Evolutionary conservation across 305 asterid genomes (phyloP).

Genomic region (Solanum hybrid): DNA sequence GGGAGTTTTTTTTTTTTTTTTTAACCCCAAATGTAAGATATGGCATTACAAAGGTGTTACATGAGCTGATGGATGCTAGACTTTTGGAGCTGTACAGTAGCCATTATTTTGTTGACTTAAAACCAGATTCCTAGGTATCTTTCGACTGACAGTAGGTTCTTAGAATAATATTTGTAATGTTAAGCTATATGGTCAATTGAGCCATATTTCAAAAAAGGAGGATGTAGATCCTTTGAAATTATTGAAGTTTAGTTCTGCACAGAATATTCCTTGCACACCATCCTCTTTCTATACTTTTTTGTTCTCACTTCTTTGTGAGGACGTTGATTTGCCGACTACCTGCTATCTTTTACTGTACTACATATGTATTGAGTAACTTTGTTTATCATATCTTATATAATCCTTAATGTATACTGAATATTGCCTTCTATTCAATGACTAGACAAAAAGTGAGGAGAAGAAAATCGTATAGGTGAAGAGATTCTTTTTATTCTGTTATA

Average conservation of each 20-base stretch:
- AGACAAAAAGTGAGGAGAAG: neutral
- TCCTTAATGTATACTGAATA: neutral
- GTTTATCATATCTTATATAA: neutral
- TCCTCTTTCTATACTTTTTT: neutral
- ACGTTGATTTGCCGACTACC: no score
- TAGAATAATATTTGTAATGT: neutral
- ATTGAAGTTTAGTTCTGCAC: neutral
- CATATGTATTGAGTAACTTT: no score
- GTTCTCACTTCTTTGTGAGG: no score
- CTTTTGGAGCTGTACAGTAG: neutral
- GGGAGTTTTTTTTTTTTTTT: neutral
- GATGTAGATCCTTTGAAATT: neutral
- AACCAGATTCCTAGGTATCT: neutral
- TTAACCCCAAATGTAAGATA: neutral
- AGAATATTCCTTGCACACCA: neutral
- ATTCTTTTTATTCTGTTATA: neutral
- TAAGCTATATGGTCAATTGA: neutral
- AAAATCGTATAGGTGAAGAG: neutral
- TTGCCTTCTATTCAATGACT: neutral
- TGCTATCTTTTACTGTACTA: neutral
- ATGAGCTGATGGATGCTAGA: neutral
- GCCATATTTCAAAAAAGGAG: neutral
- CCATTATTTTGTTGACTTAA: neutral
- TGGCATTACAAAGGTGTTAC: neutral
- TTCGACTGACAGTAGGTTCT: neutral